Evolutionary conservation across 2,329 filamentous ascomycete genomes (phyloP).

Genomic region (Talaromyces pinophilus): DNA sequence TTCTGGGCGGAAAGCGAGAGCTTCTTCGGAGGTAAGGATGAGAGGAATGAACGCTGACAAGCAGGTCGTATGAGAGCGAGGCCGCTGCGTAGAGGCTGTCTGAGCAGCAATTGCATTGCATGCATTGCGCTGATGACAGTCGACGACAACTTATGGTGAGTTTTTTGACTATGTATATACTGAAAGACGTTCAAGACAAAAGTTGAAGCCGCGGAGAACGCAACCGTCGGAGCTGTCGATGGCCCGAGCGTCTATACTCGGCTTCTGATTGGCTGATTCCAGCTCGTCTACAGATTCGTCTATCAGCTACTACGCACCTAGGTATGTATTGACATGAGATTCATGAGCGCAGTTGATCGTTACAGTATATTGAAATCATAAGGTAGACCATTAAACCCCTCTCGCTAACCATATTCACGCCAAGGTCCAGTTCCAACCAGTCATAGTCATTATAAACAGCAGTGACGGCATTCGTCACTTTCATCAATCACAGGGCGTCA

Average conservation of each 20-base stretch:
- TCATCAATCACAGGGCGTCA: background rate
- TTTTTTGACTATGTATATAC: background rate
- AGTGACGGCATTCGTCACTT: background rate
- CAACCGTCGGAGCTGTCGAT: background rate
- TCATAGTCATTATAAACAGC: slow-evolving; percentile 5
- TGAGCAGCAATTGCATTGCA: slow-evolving; percentile 42
- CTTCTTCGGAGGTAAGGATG: slow-evolving; percentile 27
- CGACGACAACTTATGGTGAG: background rate
- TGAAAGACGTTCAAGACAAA: background rate
- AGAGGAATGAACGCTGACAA: slow-evolving; percentile 29
- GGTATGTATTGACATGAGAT: background rate
- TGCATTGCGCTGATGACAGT: slow-evolving; percentile 37
- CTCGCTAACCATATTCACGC: slow-evolving; percentile 16
- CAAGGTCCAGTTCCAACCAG: slow-evolving; percentile 19
- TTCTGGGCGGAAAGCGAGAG: slow-evolving; percentile 27
- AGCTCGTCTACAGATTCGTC: background rate
- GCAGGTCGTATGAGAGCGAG: slow-evolving; percentile 30
- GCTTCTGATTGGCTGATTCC: slow-evolving; percentile 2
- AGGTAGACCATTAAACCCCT: background rate
- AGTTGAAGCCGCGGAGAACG: slow-evolving; percentile 15
- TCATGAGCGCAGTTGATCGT: background rate
- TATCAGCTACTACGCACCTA: too few relatives aligned
- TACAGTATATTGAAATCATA: background rate
- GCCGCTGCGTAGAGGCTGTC: slow-evolving; percentile 40
- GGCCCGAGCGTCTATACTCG: background rate